phyloP scores from a whole-genome alignment of 208 protist species.

The Jaenimonas drosophilae region DNA sequence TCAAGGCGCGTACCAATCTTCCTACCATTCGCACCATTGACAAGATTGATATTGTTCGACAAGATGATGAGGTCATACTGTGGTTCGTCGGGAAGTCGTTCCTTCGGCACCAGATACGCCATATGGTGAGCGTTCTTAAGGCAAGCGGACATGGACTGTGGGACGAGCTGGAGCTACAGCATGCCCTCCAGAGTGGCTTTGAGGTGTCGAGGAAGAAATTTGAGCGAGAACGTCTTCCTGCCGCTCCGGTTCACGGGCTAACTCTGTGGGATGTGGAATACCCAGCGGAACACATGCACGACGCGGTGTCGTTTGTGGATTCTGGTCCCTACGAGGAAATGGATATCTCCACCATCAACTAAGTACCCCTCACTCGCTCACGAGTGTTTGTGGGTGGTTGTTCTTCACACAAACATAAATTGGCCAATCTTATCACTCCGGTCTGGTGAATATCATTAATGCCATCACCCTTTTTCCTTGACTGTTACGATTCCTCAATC shows the following conservation, averaged over 20 bases:
- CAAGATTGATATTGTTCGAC: slow-evolving; percentile 65
- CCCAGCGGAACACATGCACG: slow-evolving; percentile 39
- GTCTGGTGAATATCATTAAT: not conserved
- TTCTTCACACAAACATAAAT: not conserved
- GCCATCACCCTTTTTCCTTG: not conserved
- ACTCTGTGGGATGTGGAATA: slow-evolving; percentile 87
- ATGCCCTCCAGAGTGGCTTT: slow-evolving; percentile 61
- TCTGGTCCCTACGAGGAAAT: slow-evolving; percentile 66
- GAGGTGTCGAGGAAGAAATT: slow-evolving; percentile 67
- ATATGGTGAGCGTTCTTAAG: slow-evolving; percentile 81
- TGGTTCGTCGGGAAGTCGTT: slow-evolving; percentile 84
- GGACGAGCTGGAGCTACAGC: slow-evolving; percentile 71
- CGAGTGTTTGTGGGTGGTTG: not conserved
- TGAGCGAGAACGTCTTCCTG: slow-evolving; percentile 48
- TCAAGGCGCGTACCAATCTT: slow-evolving; percentile 57
- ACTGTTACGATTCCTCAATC: not conserved
- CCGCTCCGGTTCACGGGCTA: slow-evolving; percentile 69
- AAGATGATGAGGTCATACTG: slow-evolving; percentile 82
- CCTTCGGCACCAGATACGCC: slow-evolving; percentile 79
- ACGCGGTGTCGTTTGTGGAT: slow-evolving; percentile 64
- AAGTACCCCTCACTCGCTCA: not conserved
- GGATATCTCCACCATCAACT: slow-evolving; percentile 30
- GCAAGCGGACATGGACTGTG: slow-evolving; percentile 66
- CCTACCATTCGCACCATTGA: slow-evolving; percentile 78
- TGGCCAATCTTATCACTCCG: not conserved